These are phyloP conservation scores for Aspergillus puulaauensis DNA, from an alignment of 2,329 filamentous ascomycete species.

Conservation along the genomic window DNA sequence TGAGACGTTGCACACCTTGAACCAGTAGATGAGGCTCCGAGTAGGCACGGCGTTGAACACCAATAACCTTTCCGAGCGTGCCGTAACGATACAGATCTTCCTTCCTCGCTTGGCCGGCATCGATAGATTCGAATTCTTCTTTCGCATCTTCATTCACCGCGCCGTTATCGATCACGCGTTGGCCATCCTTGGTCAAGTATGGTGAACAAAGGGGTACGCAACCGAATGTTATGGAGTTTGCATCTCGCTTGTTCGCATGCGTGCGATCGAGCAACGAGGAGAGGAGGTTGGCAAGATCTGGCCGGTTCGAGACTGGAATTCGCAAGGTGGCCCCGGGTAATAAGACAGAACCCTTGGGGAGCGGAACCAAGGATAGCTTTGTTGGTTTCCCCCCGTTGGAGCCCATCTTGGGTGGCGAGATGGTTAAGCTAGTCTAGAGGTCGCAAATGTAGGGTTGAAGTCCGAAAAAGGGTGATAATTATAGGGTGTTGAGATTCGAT, in stretches of 20 bases:
- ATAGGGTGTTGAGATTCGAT: neutral
- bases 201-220: constrained; percentile 84
- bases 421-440: neutral
- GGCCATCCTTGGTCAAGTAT: constrained; percentile 70
- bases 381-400: constrained; percentile 38
- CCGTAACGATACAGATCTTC: constrained; percentile 80
- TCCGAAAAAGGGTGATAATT: neutral
- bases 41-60: constrained; percentile 71
- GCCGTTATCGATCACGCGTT: constrained; percentile 69
- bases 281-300: constrained; percentile 85
- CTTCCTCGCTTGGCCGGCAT: constrained; percentile 61
- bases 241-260: constrained; percentile 62
- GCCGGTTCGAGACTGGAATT: constrained; percentile 77
- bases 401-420: constrained; percentile 29
- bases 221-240: constrained; percentile 72
- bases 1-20: constrained; percentile 77
- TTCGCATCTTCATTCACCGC: constrained; percentile 51
- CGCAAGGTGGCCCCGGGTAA: constrained; percentile 83
- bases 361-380: constrained; percentile 73
- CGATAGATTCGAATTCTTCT: constrained; percentile 49
- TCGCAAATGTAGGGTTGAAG: neutral
- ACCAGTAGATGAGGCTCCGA: constrained; percentile 81
- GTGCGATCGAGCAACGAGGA: constrained; percentile 79
- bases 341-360: constrained; percentile 77
- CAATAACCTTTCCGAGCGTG: constrained; percentile 74